phyloP scores from a whole-genome alignment of 129 eudicot genomes.

The Tanacetum coccineum region DNA sequence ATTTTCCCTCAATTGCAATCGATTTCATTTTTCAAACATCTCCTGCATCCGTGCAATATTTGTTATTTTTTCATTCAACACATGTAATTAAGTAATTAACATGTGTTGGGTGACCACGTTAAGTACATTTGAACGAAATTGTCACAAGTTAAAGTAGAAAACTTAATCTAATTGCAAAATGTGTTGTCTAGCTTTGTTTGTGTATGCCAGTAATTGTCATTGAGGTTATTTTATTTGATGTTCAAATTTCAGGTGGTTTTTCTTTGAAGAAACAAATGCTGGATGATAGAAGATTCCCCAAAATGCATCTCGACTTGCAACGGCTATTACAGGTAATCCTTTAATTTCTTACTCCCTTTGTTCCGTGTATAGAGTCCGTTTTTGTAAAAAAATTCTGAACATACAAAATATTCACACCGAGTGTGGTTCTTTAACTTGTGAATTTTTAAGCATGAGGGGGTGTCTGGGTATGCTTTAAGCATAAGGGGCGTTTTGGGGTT shows the following conservation, averaged over 20 bases:
- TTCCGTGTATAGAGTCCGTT: background rate
- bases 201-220: background rate
- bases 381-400: background rate
- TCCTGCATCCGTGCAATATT: background rate
- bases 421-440: background rate
- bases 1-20: background rate
- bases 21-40: background rate
- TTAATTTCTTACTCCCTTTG: background rate
- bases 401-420: no score
- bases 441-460: background rate
- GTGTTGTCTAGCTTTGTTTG: background rate
- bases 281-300: slow-evolving; percentile 89
- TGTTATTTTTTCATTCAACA: background rate
- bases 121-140: background rate
- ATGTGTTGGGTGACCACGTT: background rate
- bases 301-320: slow-evolving; percentile 97
- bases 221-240: background rate
- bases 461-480: background rate
- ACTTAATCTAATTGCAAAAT: background rate
- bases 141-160: background rate
- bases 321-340: slow-evolving; percentile 77
- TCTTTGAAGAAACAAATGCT: slow-evolving; percentile 77
- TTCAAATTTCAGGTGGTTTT: slow-evolving; percentile 65
- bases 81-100: background rate
- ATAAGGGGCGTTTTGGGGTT: no score